These are phyloP conservation scores for Eucalyptus cloeziana DNA, from an alignment of 345 rosid genomes.

Conservation along the genomic window DNA sequence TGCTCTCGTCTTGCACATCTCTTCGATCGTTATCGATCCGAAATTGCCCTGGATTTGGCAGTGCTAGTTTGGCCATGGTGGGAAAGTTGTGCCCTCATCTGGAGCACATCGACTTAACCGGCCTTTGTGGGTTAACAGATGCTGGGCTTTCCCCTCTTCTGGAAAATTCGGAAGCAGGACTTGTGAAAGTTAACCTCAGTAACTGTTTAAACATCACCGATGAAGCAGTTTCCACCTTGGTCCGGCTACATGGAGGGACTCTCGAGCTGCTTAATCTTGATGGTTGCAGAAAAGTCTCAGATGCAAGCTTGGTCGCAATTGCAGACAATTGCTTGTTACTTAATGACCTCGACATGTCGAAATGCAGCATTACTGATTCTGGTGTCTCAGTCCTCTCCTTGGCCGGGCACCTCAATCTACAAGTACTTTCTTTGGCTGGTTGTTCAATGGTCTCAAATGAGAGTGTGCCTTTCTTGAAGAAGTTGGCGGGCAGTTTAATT, in stretches of 20 bases:
- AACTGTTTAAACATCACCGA: constrained; percentile 53
- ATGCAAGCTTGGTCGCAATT: constrained; percentile 46
- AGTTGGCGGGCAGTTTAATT: constrained; percentile 34
- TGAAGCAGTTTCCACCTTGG: constrained; percentile 26
- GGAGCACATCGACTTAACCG: constrained; percentile 45
- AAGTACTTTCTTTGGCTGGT: constrained; percentile 42
- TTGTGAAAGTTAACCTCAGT: constrained; percentile 48
- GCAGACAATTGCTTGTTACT: constrained; percentile 43
- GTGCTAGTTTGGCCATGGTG: constrained; percentile 33
- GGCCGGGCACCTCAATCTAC: constrained; percentile 35
- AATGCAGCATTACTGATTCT: constrained; percentile 33
- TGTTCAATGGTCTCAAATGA: constrained; percentile 44
- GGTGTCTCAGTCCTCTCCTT: constrained; percentile 38
- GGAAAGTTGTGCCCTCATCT: constrained; percentile 62
- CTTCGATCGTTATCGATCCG: constrained; percentile 43
- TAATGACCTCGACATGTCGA: constrained; percentile 52
- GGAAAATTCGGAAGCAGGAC: constrained; percentile 37
- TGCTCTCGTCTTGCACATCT: constrained; percentile 20
- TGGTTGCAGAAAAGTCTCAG: constrained; percentile 60
- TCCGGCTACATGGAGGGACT: constrained; percentile 45
- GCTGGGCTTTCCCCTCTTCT: constrained; percentile 44
- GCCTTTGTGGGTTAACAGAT: constrained; percentile 48
- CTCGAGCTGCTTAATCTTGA: constrained; percentile 48
- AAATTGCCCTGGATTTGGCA: constrained; percentile 66
- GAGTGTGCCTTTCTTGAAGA: constrained; percentile 26